A percentile compares a stretch with the other conserved stretches of the same genome.
Conservation (phyloP, 164 flowering plant species). For the Magnolia changhungtana region DNA sequence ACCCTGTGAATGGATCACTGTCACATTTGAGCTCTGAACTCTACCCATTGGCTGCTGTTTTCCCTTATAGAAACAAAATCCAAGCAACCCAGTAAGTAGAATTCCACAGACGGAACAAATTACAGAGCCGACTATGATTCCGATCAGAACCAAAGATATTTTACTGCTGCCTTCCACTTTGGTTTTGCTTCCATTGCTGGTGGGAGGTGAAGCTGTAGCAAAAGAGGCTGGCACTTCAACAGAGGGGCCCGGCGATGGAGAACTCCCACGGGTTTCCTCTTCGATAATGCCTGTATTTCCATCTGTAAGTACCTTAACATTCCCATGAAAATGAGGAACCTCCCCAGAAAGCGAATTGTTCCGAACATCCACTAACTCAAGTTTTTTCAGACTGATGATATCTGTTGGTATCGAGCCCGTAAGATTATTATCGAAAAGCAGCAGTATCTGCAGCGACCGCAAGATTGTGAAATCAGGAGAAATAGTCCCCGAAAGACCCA, state of each 20-base stretch:
- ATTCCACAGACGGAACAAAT: constrained; percentile 31
- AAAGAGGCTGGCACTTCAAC: constrained; percentile 32
- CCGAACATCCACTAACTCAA: constrained; percentile 53
- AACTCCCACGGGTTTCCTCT: constrained; percentile 20
- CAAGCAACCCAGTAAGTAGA: constrained; percentile 23
- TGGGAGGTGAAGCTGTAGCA: constrained; percentile 20
- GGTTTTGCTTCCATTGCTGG: not conserved
- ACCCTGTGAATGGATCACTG: constrained; percentile 61
- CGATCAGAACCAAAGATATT: constrained; percentile 20
- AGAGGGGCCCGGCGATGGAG: constrained; percentile 24
- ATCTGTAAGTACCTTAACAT: constrained; percentile 31
- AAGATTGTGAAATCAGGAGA: constrained; percentile 50
- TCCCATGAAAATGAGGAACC: constrained; percentile 44
- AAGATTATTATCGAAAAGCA: constrained; percentile 52
- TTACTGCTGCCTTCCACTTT: constrained; percentile 7
- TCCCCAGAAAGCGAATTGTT: constrained; percentile 58
- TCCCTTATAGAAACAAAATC: constrained; percentile 31
- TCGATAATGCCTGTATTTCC: constrained; percentile 59
- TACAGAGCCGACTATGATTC: constrained; percentile 39
- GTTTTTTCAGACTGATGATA: constrained; percentile 47
- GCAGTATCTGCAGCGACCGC: constrained; percentile 38
- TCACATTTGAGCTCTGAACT: constrained; percentile 49
- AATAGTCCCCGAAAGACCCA: constrained; percentile 66
- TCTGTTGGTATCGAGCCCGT: constrained; percentile 67
- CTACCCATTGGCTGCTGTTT: constrained; percentile 33